Evolutionary conservation across 257 asterid species (phyloP), one percentile per base, ranked within the genome.

Genomic region (Anisodus acutangulus): DNA sequence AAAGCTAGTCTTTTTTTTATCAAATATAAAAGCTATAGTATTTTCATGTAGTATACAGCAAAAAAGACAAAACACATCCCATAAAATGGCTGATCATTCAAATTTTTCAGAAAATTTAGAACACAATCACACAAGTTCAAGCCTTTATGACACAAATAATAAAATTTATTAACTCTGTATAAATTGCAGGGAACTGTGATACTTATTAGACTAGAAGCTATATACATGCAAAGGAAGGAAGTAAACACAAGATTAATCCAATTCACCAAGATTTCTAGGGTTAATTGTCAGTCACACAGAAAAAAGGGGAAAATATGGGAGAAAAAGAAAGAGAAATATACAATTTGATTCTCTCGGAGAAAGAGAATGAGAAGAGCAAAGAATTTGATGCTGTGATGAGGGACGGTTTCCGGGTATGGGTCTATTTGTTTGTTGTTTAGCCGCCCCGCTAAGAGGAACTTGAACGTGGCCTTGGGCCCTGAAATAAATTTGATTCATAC

Each of bases 41-140:
- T 22, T 51, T 72, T 19, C 80, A 22, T 8, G 76, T 68, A 8
- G 54, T 22, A 41, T 41, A 69, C 12, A 69, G 4, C 54, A 69
- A 16, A 41, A 69, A 8, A 15, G 15, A 16, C 16, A 7, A 39
- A 67, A 67, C 43, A 67, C 15, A 64, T 64, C 45, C 4, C 22
- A 9, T 45, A 43, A 17, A 71, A 43, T 43, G 4, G 79, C 39
- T 43, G 79, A 70, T 17, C 43, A 9, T 47, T 72, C 80, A 45
- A 9, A 45, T 3, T 43, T 71, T 45, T 71, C 57, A 45, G n/a
- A 47, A 72, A 45, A 10, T 26, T 72, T 19, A 4, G 80, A 9
- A 72, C n/a, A 72, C 59, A 19, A 47, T 47, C 80, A 72, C 80
- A 72, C 58, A n/a, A 45, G 80, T 10, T 71, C 13, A 49, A n/a